Base-by-base conservation (phyloP, 495 filamentous ascomycete genomes). In the Penicillium cataractarum region DNA sequence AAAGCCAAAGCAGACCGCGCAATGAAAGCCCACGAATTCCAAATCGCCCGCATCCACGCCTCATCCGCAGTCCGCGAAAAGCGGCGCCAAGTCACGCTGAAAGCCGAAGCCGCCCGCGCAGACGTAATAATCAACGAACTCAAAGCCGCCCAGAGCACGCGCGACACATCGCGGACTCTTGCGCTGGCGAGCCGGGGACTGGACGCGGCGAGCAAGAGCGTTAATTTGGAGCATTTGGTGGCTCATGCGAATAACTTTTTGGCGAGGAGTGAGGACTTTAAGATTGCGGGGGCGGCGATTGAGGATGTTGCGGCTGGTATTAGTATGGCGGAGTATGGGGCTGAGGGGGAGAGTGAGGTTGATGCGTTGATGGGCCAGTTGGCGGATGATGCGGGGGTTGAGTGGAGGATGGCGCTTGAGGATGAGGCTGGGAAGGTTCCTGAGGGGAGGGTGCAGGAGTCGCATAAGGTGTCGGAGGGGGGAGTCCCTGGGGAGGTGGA, bases 121-220 rank as follows among this genome's bases (percentile, higher is more conserved):
- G 79, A 82, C 44, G 79, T 82, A 0, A 82, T 82, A 15, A 82
- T 82, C 71, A 82, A 82, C 61, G 79, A 82, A 57, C 71, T 82
- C 12, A 82, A 82, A 62, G 78, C 79, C 17, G 79, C 78, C 0
- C 79, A 82, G 44, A 76, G 73, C 60, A 82, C 79, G 8, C 78
- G 79, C 15, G 79, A 82, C 57, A 82, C 79, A 7, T 80, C 79
- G 2, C 70, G 78, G 2, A 82, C 79, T 0, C 71, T 82, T 2
- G 78, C 77, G 15, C 39, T 82, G 24, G 79, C 79, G 0, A 78
- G 74, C 13, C 72, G 79, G 1, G 79, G 79, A 0, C 65, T 82
- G 32, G 78, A 82, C 50, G 79, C 78, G 1, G 79, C 79, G 13
- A 77, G 73, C 1, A 77, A 76, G 60, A 76, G 72, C 52, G 79